Base-by-base conservation (phyloP, 352 stramenopile genomes). In the Pilasporangium apinafurcum region DNA sequence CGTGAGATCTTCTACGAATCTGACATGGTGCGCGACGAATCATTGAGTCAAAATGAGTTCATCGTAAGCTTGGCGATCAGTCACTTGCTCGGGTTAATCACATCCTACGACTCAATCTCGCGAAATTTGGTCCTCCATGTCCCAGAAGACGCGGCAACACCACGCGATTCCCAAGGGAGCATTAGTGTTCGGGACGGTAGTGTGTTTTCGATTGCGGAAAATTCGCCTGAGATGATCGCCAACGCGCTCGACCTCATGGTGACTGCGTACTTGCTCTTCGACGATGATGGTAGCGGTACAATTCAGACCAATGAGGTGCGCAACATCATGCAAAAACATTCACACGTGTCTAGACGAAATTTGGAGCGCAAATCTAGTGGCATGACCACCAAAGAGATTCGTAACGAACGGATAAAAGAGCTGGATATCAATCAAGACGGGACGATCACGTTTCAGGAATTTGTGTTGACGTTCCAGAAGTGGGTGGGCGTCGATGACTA, bases 381-480 rank as follows among this genome's bases (percentile, higher is more conserved):
- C 16, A 56, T 79, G 26, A 78, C 74, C 25, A 82, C 75, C 9
- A 72, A 81, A 36, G 51, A 62, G 27, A 85, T 84, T 34, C 72
- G 64, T 9, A 49, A 71, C 21, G 79, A 92, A 50, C 72, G 84
- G 49, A 90, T 88, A 74, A 86, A 92, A 46, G 83, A 95, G 48
- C 62, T 95, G 36, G 84, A 95, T 47, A 65, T 85, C 37, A 77
- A 95, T 50, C 57, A 83, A n/a, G 80, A 95, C 33, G 83, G 84
- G 38, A 90, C 70, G 8, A 92, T 95, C 62, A 94, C 83, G 17
- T 95, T 92, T 46, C 78, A 92, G 48, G 84, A 95, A 48, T 95
- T 95, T 35, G 65, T 95, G 24, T 65, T 91, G 28, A 91, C 84
- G 21, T 95, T 94, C 41, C 76, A 92, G 45, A 83, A 79, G 24